These are phyloP conservation scores for Shiraia bambusicola DNA, from an alignment of 2,329 filamentous ascomycete species.

Conservation along the genomic window DNA sequence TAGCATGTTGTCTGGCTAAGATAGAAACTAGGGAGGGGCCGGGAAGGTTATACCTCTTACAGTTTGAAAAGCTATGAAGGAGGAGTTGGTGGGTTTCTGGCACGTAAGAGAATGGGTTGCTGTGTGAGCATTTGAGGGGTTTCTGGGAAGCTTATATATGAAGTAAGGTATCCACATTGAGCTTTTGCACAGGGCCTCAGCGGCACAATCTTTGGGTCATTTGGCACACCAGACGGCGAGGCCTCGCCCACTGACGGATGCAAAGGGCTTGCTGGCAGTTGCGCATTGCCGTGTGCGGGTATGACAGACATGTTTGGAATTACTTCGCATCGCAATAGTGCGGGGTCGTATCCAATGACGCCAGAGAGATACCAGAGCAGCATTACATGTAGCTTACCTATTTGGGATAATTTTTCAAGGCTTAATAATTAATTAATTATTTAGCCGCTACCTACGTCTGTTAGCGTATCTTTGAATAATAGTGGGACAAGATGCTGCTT, in stretches of 20 bases:
- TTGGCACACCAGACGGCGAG: conserved; percentile 20
- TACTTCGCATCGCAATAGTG: conserved; percentile 33
- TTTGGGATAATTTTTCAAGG: conserved; percentile 12
- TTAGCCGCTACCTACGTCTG: conserved; percentile 15
- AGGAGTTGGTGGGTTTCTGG: conserved; percentile 13
- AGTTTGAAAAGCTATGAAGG: conserved; percentile 25
- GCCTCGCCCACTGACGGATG: conserved; percentile 40
- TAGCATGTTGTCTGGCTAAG: conserved; percentile 15
- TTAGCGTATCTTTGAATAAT: conserved; percentile 13
- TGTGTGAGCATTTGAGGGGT: conserved; percentile 22
- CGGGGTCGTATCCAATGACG: conserved; percentile 42
- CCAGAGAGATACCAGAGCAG: conserved; percentile 24
- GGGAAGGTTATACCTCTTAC: conserved; percentile 30
- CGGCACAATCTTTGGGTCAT: conserved; percentile 24
- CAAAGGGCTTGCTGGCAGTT: conserved; percentile 22
- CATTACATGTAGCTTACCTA: conserved; percentile 16
- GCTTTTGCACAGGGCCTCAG: conserved; percentile 15
- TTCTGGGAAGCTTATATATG: conserved; percentile 35
- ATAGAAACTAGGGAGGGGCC: conserved; percentile 14
- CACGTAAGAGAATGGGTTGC: conserved; percentile 16
- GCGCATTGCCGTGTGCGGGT: conserved; percentile 26
- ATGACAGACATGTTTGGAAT: conserved; percentile 37
- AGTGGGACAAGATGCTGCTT: conserved; percentile 8
- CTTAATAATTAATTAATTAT: no score
- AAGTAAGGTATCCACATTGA: conserved; percentile 17